Evolutionary conservation across 495 filamentous ascomycete species (phyloP), one percentile per base, ranked within the genome.

Genomic region (Chlorociboria aeruginascens): DNA sequence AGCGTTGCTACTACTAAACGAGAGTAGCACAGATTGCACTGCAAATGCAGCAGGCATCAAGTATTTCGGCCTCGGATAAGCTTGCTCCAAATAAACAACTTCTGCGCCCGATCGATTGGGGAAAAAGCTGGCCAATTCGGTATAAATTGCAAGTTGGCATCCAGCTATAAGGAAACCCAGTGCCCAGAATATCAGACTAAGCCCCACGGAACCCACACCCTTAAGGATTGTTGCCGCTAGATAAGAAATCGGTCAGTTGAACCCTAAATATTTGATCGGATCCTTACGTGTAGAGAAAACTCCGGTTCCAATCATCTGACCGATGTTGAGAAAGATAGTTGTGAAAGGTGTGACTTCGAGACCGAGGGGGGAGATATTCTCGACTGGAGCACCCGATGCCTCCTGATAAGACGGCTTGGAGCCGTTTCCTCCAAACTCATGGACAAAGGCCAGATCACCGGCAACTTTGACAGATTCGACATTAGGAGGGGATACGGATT

Each of bases 71-170:
- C 75, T 63, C 0, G 77, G 79, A 52, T 70, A 84, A 3, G 76
- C 71, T 54, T 82, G 79, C 55, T 84, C 80, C 1, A 82, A 68
- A 46, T 81, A 84, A 3, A 80, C 77, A 7, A 79, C 77, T 50
- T 84, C 76, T 0, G 75, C 68, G 2, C 79, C 80, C 3, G 77
- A 81, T 14, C 80, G 70, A 57, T 74, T 80, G 6, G 80, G 80
- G 41, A 82, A 82, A 50, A 74, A 81, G 0, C 72, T 64, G 1
- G 77, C 71, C 12, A 74, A 71, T 53, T 83, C 79, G 37, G 82
- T 68, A 50, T 81, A 82, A 9, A 79, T 65, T 0, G 66, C 58
- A 7, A 81, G 65, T 3, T 66, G 69, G 17, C 69, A 65, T 17
- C 66, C 50, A 1, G 78, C 63, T 6, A 78, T 66, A 6, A 78